phyloP scores from a whole-genome alignment of 441 rosid species.

The Erysimum pusillum region DNA sequence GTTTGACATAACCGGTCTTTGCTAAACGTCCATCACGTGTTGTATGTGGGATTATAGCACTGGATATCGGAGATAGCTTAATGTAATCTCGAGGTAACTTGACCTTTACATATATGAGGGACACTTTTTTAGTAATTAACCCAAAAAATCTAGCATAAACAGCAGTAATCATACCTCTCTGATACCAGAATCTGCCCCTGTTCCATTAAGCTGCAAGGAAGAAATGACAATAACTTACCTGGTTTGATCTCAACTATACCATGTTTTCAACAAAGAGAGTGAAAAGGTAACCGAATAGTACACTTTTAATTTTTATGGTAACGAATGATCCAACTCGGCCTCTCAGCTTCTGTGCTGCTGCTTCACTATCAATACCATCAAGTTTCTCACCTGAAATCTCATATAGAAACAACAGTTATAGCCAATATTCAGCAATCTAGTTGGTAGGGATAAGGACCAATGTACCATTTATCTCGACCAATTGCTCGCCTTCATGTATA shows the following conservation, averaged over 20 bases:
- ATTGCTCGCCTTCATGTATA: slow-evolving; percentile 80
- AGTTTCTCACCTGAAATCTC: slow-evolving; percentile 69
- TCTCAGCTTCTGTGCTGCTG: slow-evolving; percentile 88
- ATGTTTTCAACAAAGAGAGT: not conserved
- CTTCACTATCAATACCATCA: slow-evolving; percentile 76
- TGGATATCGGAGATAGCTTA: slow-evolving; percentile 80
- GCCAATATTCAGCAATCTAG: not conserved
- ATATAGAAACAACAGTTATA: slow-evolving; percentile 17
- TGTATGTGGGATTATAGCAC: slow-evolving; percentile 80
- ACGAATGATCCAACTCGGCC: slow-evolving; percentile 87
- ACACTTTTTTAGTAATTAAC: not conserved
- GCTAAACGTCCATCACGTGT: slow-evolving; percentile 67
- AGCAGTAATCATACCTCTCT: slow-evolving; percentile 64
- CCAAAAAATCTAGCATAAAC: not conserved
- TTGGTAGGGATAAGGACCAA: slow-evolving; percentile 7
- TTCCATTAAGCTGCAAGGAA: slow-evolving; percentile 54
- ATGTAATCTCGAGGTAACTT: slow-evolving; percentile 78
- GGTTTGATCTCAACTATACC: not conserved
- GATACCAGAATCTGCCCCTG: slow-evolving; percentile 49
- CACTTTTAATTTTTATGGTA: slow-evolving; percentile 73
- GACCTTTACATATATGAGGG: slow-evolving; percentile 58
- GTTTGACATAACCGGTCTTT: slow-evolving; percentile 87
- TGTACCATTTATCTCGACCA: slow-evolving; percentile 93
- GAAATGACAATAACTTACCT: slow-evolving; percentile 22
- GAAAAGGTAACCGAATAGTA: slow-evolving; percentile 7